Conservation (phyloP, 306 rosid species). For the Castanea sativa region DNA sequence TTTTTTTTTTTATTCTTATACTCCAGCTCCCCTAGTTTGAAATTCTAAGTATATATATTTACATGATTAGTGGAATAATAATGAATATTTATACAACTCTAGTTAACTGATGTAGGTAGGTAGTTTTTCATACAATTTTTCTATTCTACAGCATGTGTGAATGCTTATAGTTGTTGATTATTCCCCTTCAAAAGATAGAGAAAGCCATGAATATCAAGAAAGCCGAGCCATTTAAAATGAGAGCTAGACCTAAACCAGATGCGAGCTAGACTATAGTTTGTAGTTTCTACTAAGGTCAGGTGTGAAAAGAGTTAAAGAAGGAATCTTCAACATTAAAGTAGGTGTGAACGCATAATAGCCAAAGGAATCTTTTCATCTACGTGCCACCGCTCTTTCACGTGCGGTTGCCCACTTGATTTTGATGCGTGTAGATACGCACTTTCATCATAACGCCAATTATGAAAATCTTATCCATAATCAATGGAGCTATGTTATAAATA, state of each 20-base stretch:
- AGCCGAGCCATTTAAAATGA: too few relatives aligned
- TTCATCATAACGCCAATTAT: conserved; percentile 19
- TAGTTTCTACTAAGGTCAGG: conserved; percentile 2
- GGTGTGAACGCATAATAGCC: conserved; percentile 54
- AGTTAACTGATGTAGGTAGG: too few relatives aligned
- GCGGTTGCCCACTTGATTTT: conserved; percentile 2
- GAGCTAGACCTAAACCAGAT: neutral
- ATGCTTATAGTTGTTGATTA: too few relatives aligned
- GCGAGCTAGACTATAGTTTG: neutral
- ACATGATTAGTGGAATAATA: too few relatives aligned
- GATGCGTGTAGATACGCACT: neutral
- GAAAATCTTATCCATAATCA: neutral
- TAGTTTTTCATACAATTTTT: too few relatives aligned
- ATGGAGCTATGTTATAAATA: too few relatives aligned
- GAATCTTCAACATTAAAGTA: conserved; percentile 21
- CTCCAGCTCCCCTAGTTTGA: rapidly evolving
- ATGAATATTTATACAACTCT: too few relatives aligned
- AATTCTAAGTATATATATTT: too few relatives aligned
- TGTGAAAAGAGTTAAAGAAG: conserved; percentile 34
- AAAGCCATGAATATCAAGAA: too few relatives aligned
- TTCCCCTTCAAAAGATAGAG: too few relatives aligned
- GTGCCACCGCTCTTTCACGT: conserved; percentile 25
- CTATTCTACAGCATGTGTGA: too few relatives aligned
- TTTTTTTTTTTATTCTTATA: too few relatives aligned
- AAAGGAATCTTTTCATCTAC: conserved; percentile 37